phyloP scores from a whole-genome alignment of 2,329 filamentous ascomycete species.

The Fusarium sarcochroum region DNA sequence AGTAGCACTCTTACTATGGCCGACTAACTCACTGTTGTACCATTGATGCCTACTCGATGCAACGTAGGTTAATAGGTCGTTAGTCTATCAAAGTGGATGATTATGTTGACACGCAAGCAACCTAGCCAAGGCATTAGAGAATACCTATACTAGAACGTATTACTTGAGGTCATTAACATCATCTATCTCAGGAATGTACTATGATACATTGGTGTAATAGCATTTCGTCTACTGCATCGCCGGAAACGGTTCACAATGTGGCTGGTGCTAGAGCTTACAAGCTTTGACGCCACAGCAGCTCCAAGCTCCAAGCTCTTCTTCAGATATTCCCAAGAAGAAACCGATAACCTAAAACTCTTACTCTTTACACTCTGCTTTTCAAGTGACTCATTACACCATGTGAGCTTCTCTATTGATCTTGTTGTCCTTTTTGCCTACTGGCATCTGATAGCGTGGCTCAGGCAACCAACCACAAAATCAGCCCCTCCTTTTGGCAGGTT shows the following conservation, averaged over 20 bases:
- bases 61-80: too few species aligned
- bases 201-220: too few species aligned
- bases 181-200: too few species aligned
- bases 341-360: not conserved
- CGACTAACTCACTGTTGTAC: too few species aligned
- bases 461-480: constrained; percentile 32
- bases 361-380: not conserved
- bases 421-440: constrained; percentile 33
- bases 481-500: constrained; percentile 45
- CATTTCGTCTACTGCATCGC: not conserved
- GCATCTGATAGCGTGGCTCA: constrained; percentile 43
- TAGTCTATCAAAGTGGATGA: too few species aligned
- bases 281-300: constrained; percentile 30
- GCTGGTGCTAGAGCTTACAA: constrained; percentile 21
- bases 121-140: too few species aligned
- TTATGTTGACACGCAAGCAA: too few species aligned
- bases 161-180: too few species aligned
- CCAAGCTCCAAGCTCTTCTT: constrained; percentile 17
- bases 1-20: too few species aligned
- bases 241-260: constrained; percentile 15
- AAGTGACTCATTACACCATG: constrained; percentile 15
- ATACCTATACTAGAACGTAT: too few species aligned
- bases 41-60: too few species aligned
- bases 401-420: constrained; percentile 4
- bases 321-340: not conserved